phyloP scores from a whole-genome alignment of 1,284 basidiomycete species.

The Moesziomyces aphidis region DNA sequence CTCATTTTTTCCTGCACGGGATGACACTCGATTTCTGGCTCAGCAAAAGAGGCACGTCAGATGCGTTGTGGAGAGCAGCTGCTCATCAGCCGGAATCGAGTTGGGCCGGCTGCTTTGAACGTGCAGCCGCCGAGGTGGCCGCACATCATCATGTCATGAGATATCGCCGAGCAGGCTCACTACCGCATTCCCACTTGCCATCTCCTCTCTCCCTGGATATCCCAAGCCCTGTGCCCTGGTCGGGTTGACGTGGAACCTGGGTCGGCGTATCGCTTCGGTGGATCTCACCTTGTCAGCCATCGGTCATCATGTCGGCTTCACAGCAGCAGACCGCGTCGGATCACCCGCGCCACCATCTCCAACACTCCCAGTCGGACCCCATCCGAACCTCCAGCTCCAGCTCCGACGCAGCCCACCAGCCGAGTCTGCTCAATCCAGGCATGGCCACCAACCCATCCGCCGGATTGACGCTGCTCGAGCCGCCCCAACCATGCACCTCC shows the following conservation, averaged over 20 bases:
- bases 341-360: conserved; percentile 5
- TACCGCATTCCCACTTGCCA: not conserved
- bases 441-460: conserved; percentile 42
- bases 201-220: not conserved
- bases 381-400: conserved; percentile 19
- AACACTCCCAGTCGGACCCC: conserved; percentile 16
- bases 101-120: not conserved
- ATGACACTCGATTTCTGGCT: no score
- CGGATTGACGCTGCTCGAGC: conserved; percentile 30
- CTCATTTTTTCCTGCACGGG: not conserved
- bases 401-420: conserved; percentile 12
- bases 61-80: not conserved
- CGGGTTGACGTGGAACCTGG: conserved; percentile 15
- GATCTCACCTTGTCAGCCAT: not conserved
- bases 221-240: conserved; percentile 2
- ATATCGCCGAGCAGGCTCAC: not conserved
- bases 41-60: not conserved
- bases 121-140: not conserved
- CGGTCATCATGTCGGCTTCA: conserved; percentile 13
- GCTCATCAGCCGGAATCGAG: not conserved
- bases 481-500: conserved; percentile 24
- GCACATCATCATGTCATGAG: not conserved
- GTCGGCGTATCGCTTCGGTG: not conserved
- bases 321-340: conserved; percentile 2
- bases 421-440: conserved; percentile 36